Conservation (phyloP, 345 rosid genomes). For the Triadica sebifera region DNA sequence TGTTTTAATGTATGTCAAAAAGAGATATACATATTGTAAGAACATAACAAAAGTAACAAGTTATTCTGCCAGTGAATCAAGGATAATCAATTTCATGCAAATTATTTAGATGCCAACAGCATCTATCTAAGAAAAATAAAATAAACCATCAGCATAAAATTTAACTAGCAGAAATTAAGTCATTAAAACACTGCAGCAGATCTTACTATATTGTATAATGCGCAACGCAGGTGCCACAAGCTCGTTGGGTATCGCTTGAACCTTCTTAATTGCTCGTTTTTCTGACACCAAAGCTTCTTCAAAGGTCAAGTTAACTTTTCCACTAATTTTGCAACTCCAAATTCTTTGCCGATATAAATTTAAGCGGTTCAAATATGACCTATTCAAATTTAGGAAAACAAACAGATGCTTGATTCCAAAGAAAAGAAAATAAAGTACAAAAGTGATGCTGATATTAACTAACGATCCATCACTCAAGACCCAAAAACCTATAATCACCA, state of each 20-base stretch:
- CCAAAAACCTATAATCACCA: background rate
- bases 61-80: background rate
- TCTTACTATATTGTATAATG: constrained; percentile 80
- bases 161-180: background rate
- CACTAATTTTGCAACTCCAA: constrained; percentile 87
- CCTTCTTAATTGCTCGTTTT: constrained; percentile 61
- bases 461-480: background rate
- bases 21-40: background rate
- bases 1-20: background rate
- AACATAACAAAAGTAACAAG: background rate
- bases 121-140: background rate
- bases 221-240: constrained; percentile 64
- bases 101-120: background rate
- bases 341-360: constrained; percentile 76
- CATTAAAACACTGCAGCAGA: constrained; percentile 1
- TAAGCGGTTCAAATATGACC: constrained; percentile 69
- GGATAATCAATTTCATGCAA: background rate
- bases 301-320: constrained; percentile 76
- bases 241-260: constrained; percentile 71
- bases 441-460: background rate
- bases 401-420: constrained; percentile 10
- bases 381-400: constrained; percentile 46
- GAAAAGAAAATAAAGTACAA: background rate
- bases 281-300: constrained; percentile 98
- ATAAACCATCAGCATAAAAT: background rate